Conservation (phyloP, 768 basidiomycete genomes). For the Macrolepiota fuliginosa region DNA sequence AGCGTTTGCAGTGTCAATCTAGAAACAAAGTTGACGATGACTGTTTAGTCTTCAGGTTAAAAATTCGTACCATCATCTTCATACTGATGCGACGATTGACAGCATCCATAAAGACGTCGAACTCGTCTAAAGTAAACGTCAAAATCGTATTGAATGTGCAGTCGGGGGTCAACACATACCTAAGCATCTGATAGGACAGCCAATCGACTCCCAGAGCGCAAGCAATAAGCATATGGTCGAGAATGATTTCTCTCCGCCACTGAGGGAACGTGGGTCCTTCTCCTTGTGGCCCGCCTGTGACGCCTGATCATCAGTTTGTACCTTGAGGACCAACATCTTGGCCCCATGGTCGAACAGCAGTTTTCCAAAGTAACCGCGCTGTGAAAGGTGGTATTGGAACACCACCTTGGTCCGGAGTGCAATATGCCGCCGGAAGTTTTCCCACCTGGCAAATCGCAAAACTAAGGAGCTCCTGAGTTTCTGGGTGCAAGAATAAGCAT, state of each 20-base stretch:
- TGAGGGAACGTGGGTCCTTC: slow-evolving; percentile 83
- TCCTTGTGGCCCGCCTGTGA: slow-evolving; percentile 61
- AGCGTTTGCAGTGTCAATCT: slow-evolving; percentile 89
- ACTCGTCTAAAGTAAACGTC: slow-evolving; percentile 64
- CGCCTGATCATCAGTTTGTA: slow-evolving; percentile 78
- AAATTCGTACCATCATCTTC: slow-evolving; percentile 80
- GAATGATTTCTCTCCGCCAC: slow-evolving; percentile 96
- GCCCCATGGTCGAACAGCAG: slow-evolving; percentile 79
- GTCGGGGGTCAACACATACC: slow-evolving; percentile 39
- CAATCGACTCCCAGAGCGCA: slow-evolving; percentile 95
- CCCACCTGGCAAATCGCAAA: slow-evolving; percentile 72
- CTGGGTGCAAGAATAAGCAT: slow-evolving; percentile 32
- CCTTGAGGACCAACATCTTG: slow-evolving; percentile 65
- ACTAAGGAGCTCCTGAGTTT: slow-evolving; percentile 64
- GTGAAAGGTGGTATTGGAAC: slow-evolving; percentile 78
- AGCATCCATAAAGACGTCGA: slow-evolving; percentile 98
- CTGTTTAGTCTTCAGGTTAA: neutral
- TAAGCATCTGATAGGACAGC: slow-evolving; percentile 90
- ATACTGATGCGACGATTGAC: slow-evolving; percentile 90
- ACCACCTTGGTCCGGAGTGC: slow-evolving; percentile 83
- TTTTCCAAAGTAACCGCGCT: slow-evolving; percentile 88
- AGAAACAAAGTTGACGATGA: slow-evolving; percentile 2
- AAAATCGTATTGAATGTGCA: neutral
- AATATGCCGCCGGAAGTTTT: slow-evolving; percentile 84
- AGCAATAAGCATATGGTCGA: slow-evolving; percentile 92